Evolutionary conservation across 352 stramenopile species (phyloP).

Genomic region (Elongisporangium undulatum): DNA sequence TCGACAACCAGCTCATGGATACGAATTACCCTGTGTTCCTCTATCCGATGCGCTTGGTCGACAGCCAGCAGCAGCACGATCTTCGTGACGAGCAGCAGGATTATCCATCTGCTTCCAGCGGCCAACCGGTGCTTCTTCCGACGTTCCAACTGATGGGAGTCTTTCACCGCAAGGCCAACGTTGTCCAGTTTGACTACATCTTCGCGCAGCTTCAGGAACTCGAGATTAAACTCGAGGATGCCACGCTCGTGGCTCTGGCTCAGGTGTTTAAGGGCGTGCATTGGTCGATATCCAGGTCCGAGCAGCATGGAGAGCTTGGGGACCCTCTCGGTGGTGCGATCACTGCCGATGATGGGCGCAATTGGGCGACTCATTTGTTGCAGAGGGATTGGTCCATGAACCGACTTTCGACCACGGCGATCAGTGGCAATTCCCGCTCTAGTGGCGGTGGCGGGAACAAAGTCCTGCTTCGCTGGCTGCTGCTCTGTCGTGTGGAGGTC

Average conservation of each 20-base stretch:
- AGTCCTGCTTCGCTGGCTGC: constrained; percentile 69
- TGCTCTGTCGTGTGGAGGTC: constrained; percentile 83
- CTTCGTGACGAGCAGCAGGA: not conserved
- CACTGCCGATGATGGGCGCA: not conserved
- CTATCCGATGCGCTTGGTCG: constrained; percentile 57
- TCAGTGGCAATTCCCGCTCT: constrained; percentile 18
- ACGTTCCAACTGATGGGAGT: constrained; percentile 83
- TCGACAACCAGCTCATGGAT: constrained; percentile 83
- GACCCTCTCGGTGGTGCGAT: constrained; percentile 1
- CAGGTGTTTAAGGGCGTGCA: constrained; percentile 73
- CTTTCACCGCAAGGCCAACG: constrained; percentile 48
- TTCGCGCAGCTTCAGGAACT: constrained; percentile 83
- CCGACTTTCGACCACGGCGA: constrained; percentile 31
- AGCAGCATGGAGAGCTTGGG: constrained; percentile 10
- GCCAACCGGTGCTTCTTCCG: constrained; percentile 49
- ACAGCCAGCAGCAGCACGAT: constrained; percentile 67
- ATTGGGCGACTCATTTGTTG: constrained; percentile 42
- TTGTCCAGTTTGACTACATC: constrained; percentile 85
- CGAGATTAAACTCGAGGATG: constrained; percentile 85
- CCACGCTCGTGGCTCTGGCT: constrained; percentile 64
- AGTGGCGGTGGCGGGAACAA: constrained; percentile 58
- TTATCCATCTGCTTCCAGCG: not conserved
- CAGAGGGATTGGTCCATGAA: constrained; percentile 53
- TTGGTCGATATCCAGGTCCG: constrained; percentile 36
- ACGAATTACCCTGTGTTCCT: constrained; percentile 83